Conservation (phyloP, 768 basidiomycete species). For the Melanogaster broomeanus region DNA sequence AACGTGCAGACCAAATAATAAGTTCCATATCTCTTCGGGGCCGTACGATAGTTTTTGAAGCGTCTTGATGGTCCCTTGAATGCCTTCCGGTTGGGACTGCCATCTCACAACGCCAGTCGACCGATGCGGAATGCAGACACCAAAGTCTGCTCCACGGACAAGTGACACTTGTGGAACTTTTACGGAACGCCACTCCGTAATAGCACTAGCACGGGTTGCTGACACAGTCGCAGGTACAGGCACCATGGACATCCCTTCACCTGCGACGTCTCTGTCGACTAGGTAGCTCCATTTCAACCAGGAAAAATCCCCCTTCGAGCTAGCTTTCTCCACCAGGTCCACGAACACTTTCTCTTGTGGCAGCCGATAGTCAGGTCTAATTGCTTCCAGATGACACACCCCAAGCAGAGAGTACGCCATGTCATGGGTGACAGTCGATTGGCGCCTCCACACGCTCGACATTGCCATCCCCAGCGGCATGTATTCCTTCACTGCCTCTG, state of each 20-base stretch:
- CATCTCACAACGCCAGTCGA: slow-evolving; percentile 3
- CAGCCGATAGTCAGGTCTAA: background rate
- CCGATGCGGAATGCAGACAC: slow-evolving; percentile 4
- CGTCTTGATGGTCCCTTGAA: background rate
- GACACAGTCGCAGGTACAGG: slow-evolving; percentile 3
- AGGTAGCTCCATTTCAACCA: slow-evolving; percentile 5
- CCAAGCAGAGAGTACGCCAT: slow-evolving; percentile 6
- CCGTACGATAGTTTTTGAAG: background rate
- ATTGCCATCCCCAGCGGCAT: slow-evolving; percentile 5
- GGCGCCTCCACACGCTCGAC: slow-evolving; percentile 5
- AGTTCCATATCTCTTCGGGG: slow-evolving; percentile 1
- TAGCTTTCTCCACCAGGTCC: slow-evolving; percentile 3
- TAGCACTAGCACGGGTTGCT: slow-evolving; percentile 5
- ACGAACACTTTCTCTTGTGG: background rate
- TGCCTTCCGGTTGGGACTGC: slow-evolving; percentile 3
- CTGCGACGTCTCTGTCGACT: background rate
- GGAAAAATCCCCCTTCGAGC: slow-evolving; percentile 2
- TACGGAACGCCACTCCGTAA: slow-evolving; percentile 3
- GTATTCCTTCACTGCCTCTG: background rate
- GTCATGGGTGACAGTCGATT: slow-evolving; percentile 2
- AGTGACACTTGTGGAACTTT: background rate
- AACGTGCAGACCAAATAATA: slow-evolving; percentile 1
- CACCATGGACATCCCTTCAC: slow-evolving; percentile 5
- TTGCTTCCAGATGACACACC: slow-evolving; percentile 2
- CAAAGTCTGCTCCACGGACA: background rate